Evolutionary conservation across 2,329 filamentous ascomycete genomes (phyloP).

Genomic region (Aspergillus niger): DNA sequence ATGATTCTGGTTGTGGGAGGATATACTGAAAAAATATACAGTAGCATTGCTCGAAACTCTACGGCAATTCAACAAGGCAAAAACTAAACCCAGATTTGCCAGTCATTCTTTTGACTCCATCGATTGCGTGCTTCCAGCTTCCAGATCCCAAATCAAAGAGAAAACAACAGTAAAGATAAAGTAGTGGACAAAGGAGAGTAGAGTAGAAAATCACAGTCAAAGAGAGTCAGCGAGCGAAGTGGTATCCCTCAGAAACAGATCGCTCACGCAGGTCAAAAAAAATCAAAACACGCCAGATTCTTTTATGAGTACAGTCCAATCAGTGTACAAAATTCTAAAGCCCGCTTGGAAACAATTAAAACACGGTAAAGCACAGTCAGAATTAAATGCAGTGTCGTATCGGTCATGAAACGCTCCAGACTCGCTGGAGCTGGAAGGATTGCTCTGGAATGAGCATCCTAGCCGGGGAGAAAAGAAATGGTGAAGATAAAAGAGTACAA

Average conservation of each 20-base stretch:
- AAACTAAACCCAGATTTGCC: neutral
- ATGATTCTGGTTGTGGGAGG: too few relatives aligned
- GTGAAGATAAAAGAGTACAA: slow-evolving; percentile 16
- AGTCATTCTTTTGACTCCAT: neutral
- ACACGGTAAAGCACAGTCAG: slow-evolving; percentile 10
- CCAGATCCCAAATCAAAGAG: slow-evolving; percentile 8
- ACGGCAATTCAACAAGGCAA: neutral
- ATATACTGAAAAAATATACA: neutral
- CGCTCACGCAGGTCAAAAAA: slow-evolving; percentile 12
- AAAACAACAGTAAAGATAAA: slow-evolving; percentile 9
- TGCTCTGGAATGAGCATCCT: neutral
- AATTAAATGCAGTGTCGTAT: slow-evolving; percentile 26
- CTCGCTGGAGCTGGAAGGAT: slow-evolving; percentile 17
- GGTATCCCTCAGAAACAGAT: slow-evolving; percentile 33
- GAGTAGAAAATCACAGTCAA: slow-evolving; percentile 19
- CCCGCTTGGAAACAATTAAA: slow-evolving; percentile 27
- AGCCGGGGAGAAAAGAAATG: slow-evolving; percentile 12
- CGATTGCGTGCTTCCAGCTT: slow-evolving; percentile 1
- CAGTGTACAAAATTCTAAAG: slow-evolving; percentile 26
- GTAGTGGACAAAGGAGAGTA: slow-evolving; percentile 18
- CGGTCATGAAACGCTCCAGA: slow-evolving; percentile 24
- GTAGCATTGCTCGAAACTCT: neutral
- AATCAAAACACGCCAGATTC: slow-evolving; percentile 27
- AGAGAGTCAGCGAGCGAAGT: slow-evolving; percentile 27
- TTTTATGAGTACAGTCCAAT: slow-evolving; percentile 27